Conservation (phyloP, 768 basidiomycete species). For the Sarcomyxa edulis region DNA sequence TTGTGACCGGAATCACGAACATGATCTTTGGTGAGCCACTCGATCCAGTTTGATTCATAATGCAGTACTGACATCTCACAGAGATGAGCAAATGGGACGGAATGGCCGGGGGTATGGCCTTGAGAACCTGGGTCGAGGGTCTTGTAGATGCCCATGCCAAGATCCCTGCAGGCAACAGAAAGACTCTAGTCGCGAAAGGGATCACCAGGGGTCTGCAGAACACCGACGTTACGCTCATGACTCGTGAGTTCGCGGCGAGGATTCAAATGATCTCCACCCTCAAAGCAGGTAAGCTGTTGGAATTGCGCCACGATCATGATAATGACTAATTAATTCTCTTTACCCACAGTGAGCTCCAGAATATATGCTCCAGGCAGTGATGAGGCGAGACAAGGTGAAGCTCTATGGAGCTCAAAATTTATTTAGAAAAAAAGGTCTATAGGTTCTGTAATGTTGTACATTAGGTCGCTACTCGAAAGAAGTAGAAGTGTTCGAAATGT, state of each 20-base stretch:
- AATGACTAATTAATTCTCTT: not conserved
- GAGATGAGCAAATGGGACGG: conserved; percentile 54
- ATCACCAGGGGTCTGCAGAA: conserved; percentile 46
- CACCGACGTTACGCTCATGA: conserved; percentile 44
- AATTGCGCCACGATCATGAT: not conserved
- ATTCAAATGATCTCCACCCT: conserved; percentile 50
- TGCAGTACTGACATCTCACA: too few relatives aligned
- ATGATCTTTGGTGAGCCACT: too few relatives aligned
- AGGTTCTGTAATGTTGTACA: too few relatives aligned
- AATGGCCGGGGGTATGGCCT: conserved; percentile 51
- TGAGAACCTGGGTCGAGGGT: conserved; percentile 48
- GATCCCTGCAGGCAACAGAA: conserved; percentile 24
- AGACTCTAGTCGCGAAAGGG: conserved; percentile 39
- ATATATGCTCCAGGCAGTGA: conserved; percentile 43
- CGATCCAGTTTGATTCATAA: too few relatives aligned
- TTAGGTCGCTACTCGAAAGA: too few relatives aligned
- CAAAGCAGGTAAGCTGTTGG: conserved; percentile 37
- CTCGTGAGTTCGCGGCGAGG: conserved; percentile 47
- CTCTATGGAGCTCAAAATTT: conserved; percentile 48
- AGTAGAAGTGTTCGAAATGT: too few relatives aligned
- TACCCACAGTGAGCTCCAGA: conserved; percentile 36
- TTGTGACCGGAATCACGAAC: conserved; percentile 50
- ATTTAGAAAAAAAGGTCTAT: conserved; percentile 26
- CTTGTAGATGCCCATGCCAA: conserved; percentile 35
- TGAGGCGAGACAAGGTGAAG: conserved; percentile 45